Evolutionary conservation across 108 stramenopile species (phyloP), one percentile per base, ranked within the genome.

Genomic region (Nitzschia putrida): DNA sequence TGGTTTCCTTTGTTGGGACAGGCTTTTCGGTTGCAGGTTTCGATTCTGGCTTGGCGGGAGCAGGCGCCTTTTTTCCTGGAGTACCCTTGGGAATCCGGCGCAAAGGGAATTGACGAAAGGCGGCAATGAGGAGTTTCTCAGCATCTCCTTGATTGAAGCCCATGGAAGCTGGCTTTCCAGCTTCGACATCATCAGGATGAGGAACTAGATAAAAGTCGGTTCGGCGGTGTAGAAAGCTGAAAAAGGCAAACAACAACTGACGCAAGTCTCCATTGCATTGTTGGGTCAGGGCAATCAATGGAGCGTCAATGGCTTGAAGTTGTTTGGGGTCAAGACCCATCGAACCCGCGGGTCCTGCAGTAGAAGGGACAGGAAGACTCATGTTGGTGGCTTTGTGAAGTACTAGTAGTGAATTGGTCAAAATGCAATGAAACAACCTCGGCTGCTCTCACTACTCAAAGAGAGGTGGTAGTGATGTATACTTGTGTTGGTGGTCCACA

Each of bases 121-220:
- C 82, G 0, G 87, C 89, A 60, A 92, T 42, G 64, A 95, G 61
- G 23, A 95, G 67, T 67, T 89, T 87, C 61, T 92, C 91, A 7
- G 94, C 94, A 59, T 92, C 88, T 38, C 94, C 94, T 69, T 90
- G 82, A 38, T 45, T 49, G 65, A 95, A 95, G 51, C 94, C 93
- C 85, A 90, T 87, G 37, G 26, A 53, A 16, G 57, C 63, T 14
- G 40, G 68, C 13, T 39, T 67, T 8, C 82, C 77, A 23, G 66
- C 70, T 47, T 70, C 37, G 7, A 64, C 74, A 69, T 86, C 88
- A 66, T 84, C 85, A 10, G 78, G 81, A 56, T 85, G 80, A 59
- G 80, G 88, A 47, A 92, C 80, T 16, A 87, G 69, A 68, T 92
- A 95, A 66, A 95, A 92, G 71, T 95, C 94, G 6, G 94, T 95